Base-by-base conservation (phyloP, 108 stramenopile genomes). In the Nitzschia palea region DNA sequence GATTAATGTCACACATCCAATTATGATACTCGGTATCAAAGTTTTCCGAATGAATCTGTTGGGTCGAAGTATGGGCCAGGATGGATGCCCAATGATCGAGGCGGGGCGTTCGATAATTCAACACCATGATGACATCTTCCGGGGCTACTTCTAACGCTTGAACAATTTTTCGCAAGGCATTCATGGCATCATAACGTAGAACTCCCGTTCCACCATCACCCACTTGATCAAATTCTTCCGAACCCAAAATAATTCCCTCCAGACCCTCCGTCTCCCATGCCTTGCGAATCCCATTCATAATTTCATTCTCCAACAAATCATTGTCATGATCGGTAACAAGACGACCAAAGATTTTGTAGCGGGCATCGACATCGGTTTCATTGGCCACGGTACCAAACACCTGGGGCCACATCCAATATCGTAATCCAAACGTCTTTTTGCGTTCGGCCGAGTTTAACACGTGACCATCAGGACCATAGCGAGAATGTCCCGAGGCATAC, bases 101-200 rank as follows among this genome's bases (percentile, higher is more conserved):
- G 18, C 74, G 74, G 20, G 74, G 67, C 14, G 60, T 44, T 14
- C 74, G 74, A 27, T 76, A 76, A 31, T 76, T 76, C 28, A 76
- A 17, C n/a, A 67, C 43, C n/a, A 76, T 44, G 17, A 67, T 68
- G 23, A 76, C 74, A 44, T 65, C 52, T 9, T 53, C 26, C 30
- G 44, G 22, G 35, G 27, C 15, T 23, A 63, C 42, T 15, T 62
- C 55, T 14, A 61, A n/a, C 27, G 40, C 27, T 6, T 58, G 20
- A 6, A 66, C 33, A 56, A 74, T 48, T 1, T 67, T 53, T 36
- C 53, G 57, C 48, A 74, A 31, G 18, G 65, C 65, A 14, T 28
- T 20, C 23, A 67, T 56, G 28, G 42, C 48, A 31, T 60, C 58
- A 44, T 55, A 45, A 15, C 20, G 26, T 1, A 1, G 29, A 32